Percentiles rank a stretch among this genome's conserved stretches.
Evolutionary conservation across 768 basidiomycete genomes (phyloP).

Genomic region (Mycena pura): DNA sequence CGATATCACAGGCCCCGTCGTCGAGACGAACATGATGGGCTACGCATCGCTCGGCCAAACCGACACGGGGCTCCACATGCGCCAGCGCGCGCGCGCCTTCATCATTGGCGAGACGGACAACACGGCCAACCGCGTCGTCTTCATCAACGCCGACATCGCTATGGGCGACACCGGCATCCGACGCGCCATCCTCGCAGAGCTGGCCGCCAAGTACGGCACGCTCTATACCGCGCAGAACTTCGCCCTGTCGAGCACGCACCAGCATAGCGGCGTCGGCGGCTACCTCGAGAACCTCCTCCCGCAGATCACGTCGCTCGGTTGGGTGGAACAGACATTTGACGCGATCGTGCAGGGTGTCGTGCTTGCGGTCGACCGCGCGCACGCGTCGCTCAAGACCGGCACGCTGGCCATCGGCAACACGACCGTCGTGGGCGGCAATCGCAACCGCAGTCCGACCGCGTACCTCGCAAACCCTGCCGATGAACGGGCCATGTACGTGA

Average conservation of each 20-base stretch:
- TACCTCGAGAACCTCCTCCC: conserved; percentile 82
- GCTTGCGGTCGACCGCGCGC: conserved; percentile 71
- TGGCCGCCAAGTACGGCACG: conserved; percentile 63
- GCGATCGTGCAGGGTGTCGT: conserved; percentile 78
- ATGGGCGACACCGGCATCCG: conserved; percentile 84
- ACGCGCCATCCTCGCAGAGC: conserved; percentile 65
- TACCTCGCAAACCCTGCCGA: conserved; percentile 77
- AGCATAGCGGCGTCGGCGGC: conserved; percentile 70
- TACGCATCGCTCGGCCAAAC: conserved; percentile 71
- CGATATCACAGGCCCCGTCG: conserved; percentile 67
- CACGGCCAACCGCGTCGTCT: conserved; percentile 67
- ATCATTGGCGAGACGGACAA: conserved; percentile 69
- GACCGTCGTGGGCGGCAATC: conserved; percentile 70
- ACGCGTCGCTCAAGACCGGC: conserved; percentile 65
- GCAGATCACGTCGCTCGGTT: conserved; percentile 76
- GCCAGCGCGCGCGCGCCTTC: conserved; percentile 78
- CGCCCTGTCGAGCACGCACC: conserved; percentile 77
- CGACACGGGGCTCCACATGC: conserved; percentile 80
- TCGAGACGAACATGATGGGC: conserved; percentile 89
- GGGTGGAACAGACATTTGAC: conserved; percentile 72
- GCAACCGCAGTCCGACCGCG: conserved; percentile 77
- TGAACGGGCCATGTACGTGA: conserved; percentile 68
- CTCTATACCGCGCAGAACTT: conserved; percentile 75
- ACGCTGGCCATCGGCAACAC: conserved; percentile 70
- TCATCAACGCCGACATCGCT: conserved; percentile 84